phyloP scores from a whole-genome alignment of 441 rosid species.

The Euphorbia corollata region DNA sequence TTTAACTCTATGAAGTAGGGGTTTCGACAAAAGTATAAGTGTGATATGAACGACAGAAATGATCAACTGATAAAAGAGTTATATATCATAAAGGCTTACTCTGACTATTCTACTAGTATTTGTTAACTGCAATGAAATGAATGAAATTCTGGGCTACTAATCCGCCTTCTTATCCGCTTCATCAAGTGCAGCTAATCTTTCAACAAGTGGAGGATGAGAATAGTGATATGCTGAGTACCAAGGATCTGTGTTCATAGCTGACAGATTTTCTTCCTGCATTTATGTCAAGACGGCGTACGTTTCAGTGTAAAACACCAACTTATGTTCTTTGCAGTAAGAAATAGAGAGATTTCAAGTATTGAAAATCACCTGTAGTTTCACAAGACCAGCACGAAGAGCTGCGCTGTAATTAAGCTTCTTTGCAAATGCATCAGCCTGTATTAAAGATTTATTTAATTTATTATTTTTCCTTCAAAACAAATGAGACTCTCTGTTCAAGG shows the following conservation, averaged over 20 bases:
- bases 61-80: constrained; percentile 4
- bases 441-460: not conserved
- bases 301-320: not conserved
- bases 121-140: constrained; percentile 13
- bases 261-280: constrained; percentile 92
- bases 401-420: constrained; percentile 76
- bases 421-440: constrained; percentile 94
- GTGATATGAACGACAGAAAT: constrained; percentile 6
- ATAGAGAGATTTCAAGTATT: not conserved
- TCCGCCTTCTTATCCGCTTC: constrained; percentile 62
- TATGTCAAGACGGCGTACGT: not conserved
- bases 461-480: not conserved
- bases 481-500: not conserved
- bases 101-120: not conserved
- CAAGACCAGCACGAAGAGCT: constrained; percentile 79
- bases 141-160: constrained; percentile 21
- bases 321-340: not conserved
- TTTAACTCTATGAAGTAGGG: not conserved
- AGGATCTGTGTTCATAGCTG: constrained; percentile 93
- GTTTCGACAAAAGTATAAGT: constrained; percentile 8
- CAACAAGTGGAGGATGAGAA: constrained; percentile 93
- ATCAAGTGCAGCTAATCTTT: constrained; percentile 76
- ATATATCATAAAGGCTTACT: constrained; percentile 15
- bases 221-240: constrained; percentile 96
- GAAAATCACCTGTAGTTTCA: constrained; percentile 78